Base-by-base conservation (phyloP, 1,284 basidiomycete species). In the Cyathus pygmaeus region DNA sequence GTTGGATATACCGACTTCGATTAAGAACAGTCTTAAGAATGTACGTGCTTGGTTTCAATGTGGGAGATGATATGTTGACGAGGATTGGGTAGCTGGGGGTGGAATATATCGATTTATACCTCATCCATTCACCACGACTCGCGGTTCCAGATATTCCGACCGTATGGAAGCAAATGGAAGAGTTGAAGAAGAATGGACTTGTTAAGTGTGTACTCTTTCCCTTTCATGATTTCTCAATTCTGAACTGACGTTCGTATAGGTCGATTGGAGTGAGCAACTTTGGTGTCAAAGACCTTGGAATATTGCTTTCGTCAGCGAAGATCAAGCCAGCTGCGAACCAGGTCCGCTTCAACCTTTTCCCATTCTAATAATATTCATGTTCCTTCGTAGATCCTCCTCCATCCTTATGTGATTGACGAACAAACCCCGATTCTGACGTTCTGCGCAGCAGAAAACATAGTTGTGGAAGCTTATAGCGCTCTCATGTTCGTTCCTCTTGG, bases 251-350 rank as follows among this genome's bases (percentile, higher is more conserved):
- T 50, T 36, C 36, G 36, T 53, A 47, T 49, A 91, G 88, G 85
- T 89, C 86, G 63, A 91, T 92, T 57, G 91, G 91, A n/a, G 88
- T 93, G 24, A 89, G 87, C 74, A 94, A 93, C 77, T 92, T 92
- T 72, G 76, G 72, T 17, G 71, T 91, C 17, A 74, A 83, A 2
- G 80, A 93, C 30, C 82, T 94, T 4, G 79, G 91, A 69, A 78
- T 76, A 3, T 73, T 94, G 2, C 66, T 90, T 56, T 85, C 85
- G 62, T 78, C 81, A 1, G 88, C 89, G 2, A 83, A 82, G 39
- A 77, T 91, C 63, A 87, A 85, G 61, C 93, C 93, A 11, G 89
- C 86, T 0, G 91, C 92, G 44, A 94, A 95, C 71, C 93, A 94
- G 80, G 92, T 89, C 30, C 19, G 71, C 67, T 6, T 23, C n/a